Base-by-base conservation (phyloP, 148 eudicot species). In the Spergularia marina region DNA sequence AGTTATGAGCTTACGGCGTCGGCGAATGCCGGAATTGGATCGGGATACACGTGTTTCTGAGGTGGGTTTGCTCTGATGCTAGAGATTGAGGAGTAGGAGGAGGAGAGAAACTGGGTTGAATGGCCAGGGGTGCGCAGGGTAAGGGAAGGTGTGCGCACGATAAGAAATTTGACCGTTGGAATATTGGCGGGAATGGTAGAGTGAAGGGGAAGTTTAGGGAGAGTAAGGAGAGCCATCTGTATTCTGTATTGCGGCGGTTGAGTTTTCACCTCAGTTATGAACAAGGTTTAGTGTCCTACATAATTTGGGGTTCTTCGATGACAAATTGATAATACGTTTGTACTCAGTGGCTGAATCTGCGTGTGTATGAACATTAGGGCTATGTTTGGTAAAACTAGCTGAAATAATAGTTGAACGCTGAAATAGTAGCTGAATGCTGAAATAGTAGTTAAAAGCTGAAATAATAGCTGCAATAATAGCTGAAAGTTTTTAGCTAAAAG, bases 1-100 rank as follows among this genome's bases (percentile, higher is more conserved):
- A 49, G 5, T 36, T 14, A 36, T 40, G 54, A 59, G 20, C 40
- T 71, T 78, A 90, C 90, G 49, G 91, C 77, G 5, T 53, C 55
- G 5, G 89, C 87, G 66, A 88, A 88, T 68, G 88, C 86, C 18
- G 89, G 91, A 62, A 78, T 85, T 18, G 90, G 91, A 52, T 88
- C 90, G 15, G 86, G 89, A 61, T 84, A 86, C 16, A 77, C 78
- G 74, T 75, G 69, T 60, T 78, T 84, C 75, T 71, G 86, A 68
- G 80, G 65, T 55, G 77, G 78, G 56, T 56, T 77, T 21, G 88
- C 82, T 60, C 68, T 52, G 59, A 53, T 76, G 72, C 56, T 15
- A 68, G 76, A 36, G 62, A 30, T 56, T 49, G 79, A 54, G 16
- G 25, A 23, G 25, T 51, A 65, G 17, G 25, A 23, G 25, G 55